Evolutionary conservation across 345 rosid species (phyloP).

Genomic region (Lepidium aucheri): DNA sequence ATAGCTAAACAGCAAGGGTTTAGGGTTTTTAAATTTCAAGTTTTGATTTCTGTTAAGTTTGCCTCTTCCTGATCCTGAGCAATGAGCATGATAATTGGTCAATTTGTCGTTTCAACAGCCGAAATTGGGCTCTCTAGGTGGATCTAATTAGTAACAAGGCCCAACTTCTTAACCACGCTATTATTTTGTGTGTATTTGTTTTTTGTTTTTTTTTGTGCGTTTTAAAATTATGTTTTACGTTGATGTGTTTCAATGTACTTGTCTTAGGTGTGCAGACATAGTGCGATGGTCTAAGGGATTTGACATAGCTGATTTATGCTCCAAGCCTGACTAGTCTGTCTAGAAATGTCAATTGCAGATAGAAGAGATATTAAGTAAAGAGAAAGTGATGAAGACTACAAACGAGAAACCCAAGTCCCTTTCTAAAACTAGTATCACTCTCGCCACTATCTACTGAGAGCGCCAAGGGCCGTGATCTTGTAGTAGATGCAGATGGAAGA

Average conservation of each 20-base stretch:
- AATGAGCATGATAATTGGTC: neutral
- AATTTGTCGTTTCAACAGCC: neutral
- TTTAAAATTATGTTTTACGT: neutral
- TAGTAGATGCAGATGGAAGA: too few relatives aligned
- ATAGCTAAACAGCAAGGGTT: neutral
- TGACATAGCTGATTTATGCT: conserved; percentile 24
- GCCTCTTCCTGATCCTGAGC: neutral
- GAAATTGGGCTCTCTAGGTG: neutral
- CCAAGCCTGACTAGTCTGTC: conserved; percentile 6
- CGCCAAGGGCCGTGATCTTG: too few relatives aligned
- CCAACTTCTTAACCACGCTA: neutral
- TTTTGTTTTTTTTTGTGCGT: neutral
- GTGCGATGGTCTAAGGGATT: neutral
- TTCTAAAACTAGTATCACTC: conserved; percentile 14
- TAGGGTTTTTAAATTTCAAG: conserved; percentile 2
- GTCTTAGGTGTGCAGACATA: neutral
- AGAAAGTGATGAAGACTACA: neutral
- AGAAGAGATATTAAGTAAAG: conserved; percentile 12
- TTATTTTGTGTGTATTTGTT: too few relatives aligned
- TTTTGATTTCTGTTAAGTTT: neutral
- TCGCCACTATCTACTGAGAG: too few relatives aligned
- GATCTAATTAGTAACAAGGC: neutral
- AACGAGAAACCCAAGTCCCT: neutral
- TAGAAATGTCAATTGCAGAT: neutral
- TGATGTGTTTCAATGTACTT: too few relatives aligned